Percentiles rank a stretch among this genome's conserved stretches.
Conservation (phyloP, 2,329 filamentous ascomycete genomes). For the Hypoxylon sp. region DNA sequence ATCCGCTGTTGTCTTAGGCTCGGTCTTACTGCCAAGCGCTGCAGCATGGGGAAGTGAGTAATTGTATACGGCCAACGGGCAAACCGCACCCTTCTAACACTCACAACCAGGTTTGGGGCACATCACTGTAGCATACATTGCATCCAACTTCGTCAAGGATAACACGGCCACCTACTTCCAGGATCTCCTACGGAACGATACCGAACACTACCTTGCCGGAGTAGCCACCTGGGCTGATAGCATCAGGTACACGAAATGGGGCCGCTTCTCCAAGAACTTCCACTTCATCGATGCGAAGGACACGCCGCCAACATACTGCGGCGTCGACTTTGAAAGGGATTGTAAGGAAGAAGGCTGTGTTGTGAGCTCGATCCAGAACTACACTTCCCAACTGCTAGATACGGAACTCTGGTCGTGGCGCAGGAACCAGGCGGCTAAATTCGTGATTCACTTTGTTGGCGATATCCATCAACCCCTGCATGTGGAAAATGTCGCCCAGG, state of each 20-base stretch:
- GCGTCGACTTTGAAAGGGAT: conserved; percentile 72
- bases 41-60: conserved; percentile 61
- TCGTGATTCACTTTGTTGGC: conserved; percentile 77
- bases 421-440: conserved; percentile 74
- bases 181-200: conserved; percentile 67
- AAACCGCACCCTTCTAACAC: conserved; percentile 25
- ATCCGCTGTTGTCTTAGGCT: conserved; percentile 50
- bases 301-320: conserved; percentile 70
- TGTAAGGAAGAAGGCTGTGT: conserved; percentile 75
- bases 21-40: conserved; percentile 54
- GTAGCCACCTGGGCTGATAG: conserved; percentile 78
- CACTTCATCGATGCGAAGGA: conserved; percentile 81
- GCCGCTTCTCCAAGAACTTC: conserved; percentile 72
- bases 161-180: conserved; percentile 71
- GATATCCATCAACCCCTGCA: conserved; percentile 80
- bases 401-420: conserved; percentile 60
- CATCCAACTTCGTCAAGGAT: conserved; percentile 71
- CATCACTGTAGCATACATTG: conserved; percentile 75
- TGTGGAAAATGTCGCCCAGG: conserved; percentile 73
- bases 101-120: conserved; percentile 71
- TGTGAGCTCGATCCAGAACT: conserved; percentile 72
- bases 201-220: conserved; percentile 71
- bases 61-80: not conserved
- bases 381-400: conserved; percentile 70
- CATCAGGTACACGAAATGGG: conserved; percentile 74